phyloP scores from a whole-genome alignment of 352 stramenopile species.

The Phytophthora ohioensis region DNA sequence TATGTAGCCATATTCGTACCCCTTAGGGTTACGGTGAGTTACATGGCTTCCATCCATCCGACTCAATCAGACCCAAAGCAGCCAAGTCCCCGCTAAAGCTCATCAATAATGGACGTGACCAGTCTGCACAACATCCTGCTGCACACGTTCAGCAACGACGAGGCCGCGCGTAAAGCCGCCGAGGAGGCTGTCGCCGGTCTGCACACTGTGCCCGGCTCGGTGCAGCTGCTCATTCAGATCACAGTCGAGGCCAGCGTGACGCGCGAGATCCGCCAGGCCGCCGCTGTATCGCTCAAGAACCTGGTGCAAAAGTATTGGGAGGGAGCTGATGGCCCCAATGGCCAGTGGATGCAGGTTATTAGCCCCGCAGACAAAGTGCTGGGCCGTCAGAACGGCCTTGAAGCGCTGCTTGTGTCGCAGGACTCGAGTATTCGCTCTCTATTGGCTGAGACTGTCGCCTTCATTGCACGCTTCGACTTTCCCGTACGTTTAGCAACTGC shows the following conservation, averaged over 20 bases:
- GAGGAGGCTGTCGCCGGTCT: slow-evolving; percentile 80
- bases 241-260: slow-evolving; percentile 74
- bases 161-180: slow-evolving; percentile 73
- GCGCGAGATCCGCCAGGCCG: slow-evolving; percentile 92
- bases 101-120: slow-evolving; percentile 82
- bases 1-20: slow-evolving; percentile 26
- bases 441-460: slow-evolving; percentile 95
- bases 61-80: slow-evolving; percentile 38
- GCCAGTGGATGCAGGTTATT: slow-evolving; percentile 76
- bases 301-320: slow-evolving; percentile 96
- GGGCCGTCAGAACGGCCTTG: slow-evolving; percentile 77
- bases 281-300: slow-evolving; percentile 96
- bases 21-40: slow-evolving; percentile 9
- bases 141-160: slow-evolving; percentile 87
- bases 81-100: slow-evolving; percentile 22
- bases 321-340: slow-evolving; percentile 72
- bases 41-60: slow-evolving; percentile 46
- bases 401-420: slow-evolving; percentile 60
- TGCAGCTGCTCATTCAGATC: slow-evolving; percentile 87
- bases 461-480: slow-evolving; percentile 96
- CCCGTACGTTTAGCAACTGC: slow-evolving; percentile 53
- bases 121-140: slow-evolving; percentile 91
- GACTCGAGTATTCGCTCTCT: slow-evolving; percentile 64
- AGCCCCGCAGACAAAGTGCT: slow-evolving; percentile 73
- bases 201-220: slow-evolving; percentile 75